phyloP scores from a whole-genome alignment of 225 moss, liverwort and hornwort species.

The Ulota crispa region DNA sequence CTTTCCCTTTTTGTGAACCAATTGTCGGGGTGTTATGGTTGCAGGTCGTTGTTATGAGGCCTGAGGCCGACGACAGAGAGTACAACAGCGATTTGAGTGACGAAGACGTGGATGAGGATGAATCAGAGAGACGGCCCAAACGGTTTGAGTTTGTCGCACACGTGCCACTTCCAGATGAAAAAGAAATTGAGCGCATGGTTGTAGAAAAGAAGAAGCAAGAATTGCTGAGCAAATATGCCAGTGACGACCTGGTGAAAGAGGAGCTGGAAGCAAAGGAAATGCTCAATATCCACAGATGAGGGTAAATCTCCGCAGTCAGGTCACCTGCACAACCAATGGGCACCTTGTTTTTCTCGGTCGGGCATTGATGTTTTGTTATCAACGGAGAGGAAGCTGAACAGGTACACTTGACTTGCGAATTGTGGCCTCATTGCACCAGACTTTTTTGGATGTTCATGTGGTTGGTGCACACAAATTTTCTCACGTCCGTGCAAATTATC shows the following conservation, averaged over 20 bases:
- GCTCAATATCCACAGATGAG: constrained; percentile 89
- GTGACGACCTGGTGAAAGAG: constrained; percentile 79
- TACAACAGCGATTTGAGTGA: constrained; percentile 61
- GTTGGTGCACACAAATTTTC: neutral
- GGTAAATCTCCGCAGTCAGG: neutral
- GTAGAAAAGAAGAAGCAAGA: constrained; percentile 98
- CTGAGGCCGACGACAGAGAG: constrained; percentile 61
- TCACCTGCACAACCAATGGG: constrained; percentile 6
- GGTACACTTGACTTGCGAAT: constrained; percentile 18
- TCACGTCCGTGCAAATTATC: too few relatives aligned
- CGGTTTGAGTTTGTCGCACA: constrained; percentile 87
- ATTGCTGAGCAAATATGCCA: constrained; percentile 87
- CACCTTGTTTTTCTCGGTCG: neutral
- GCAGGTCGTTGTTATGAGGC: constrained; percentile 62
- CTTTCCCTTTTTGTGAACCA: neutral
- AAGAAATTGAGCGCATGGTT: constrained; percentile 96
- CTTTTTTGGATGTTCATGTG: constrained; percentile 7
- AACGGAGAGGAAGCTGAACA: constrained; percentile 7
- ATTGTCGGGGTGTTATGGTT: constrained; percentile 16
- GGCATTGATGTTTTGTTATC: constrained; percentile 8
- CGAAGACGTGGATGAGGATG: constrained; percentile 54
- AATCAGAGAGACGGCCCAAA: constrained; percentile 55
- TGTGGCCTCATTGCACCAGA: constrained; percentile 20
- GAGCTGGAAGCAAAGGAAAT: constrained; percentile 93
- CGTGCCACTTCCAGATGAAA: constrained; percentile 95